These are phyloP conservation scores for Hortiboletus rubellus DNA, from an alignment of 1,284 basidiomycete genomes.

Conservation along the genomic window DNA sequence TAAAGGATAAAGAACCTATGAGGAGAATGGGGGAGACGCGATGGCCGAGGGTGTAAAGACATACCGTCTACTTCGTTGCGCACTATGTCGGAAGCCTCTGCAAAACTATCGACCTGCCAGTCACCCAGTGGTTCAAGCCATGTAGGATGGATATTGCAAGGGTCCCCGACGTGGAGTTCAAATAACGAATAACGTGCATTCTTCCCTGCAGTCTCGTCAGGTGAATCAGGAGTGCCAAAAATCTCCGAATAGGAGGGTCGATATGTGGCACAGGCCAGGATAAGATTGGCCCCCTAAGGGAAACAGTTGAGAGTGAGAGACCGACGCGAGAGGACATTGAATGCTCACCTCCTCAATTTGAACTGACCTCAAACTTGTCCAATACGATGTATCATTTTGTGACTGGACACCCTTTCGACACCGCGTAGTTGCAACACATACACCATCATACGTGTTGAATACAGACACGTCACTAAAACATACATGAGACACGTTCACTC, in stretches of 20 bases:
- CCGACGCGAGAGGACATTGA: background rate
- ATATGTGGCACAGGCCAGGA: conserved; percentile 29
- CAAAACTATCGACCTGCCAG: conserved; percentile 53
- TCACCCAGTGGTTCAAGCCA: conserved; percentile 51
- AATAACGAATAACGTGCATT: conserved; percentile 43
- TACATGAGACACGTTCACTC: conserved; percentile 7
- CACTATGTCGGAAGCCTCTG: conserved; percentile 46
- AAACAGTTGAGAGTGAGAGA: background rate
- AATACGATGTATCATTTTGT: conserved; percentile 11
- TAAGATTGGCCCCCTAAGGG: conserved; percentile 21
- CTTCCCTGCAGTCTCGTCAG: conserved; percentile 7
- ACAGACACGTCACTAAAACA: conserved; percentile 43
- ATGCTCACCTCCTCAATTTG: conserved; percentile 23
- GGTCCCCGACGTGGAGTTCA: conserved; percentile 42
- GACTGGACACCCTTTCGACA: conserved; percentile 10
- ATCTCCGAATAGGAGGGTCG: conserved; percentile 20
- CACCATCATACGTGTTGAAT: conserved; percentile 45
- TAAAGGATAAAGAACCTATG: conserved; percentile 26
- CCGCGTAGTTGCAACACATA: conserved; percentile 39
- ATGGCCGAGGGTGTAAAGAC: conserved; percentile 15
- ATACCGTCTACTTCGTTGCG: conserved; percentile 46
- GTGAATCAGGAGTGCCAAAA: conserved; percentile 26
- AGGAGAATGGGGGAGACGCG: conserved; percentile 26
- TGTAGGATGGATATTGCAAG: conserved; percentile 38
- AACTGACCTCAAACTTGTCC: conserved; percentile 24